Conservation (phyloP, 106 monocot species). For the Acorus gramineus region DNA sequence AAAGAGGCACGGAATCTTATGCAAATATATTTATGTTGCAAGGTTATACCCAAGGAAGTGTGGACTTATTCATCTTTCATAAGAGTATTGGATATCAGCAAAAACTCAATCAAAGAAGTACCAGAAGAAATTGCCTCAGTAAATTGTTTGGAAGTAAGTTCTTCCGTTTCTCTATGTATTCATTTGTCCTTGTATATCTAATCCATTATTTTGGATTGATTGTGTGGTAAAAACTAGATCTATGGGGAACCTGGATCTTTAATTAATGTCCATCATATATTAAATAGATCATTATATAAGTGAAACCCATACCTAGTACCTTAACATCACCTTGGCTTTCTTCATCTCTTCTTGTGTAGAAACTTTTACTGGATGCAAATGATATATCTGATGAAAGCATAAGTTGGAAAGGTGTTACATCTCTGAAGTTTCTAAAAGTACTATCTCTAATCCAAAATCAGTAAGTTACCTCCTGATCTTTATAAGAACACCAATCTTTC, state of each 20-base stretch:
- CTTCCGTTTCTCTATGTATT: neutral
- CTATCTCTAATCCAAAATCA: slow-evolving; percentile 67
- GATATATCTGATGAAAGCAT: slow-evolving; percentile 50
- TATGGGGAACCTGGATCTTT: too few species aligned
- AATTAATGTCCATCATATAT: too few species aligned
- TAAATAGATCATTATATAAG: too few species aligned
- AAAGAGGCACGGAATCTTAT: neutral
- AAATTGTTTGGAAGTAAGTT: slow-evolving; percentile 55
- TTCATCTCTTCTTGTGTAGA: slow-evolving; percentile 37
- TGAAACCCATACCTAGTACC: too few species aligned
- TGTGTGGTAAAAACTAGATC: too few species aligned
- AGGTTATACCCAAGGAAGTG: slow-evolving; percentile 82
- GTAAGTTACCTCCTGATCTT: slow-evolving; percentile 25
- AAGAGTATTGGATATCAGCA: slow-evolving; percentile 63
- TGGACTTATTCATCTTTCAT: slow-evolving; percentile 62
- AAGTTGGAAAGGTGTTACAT: slow-evolving; percentile 76
- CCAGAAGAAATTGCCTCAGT: slow-evolving; percentile 40
- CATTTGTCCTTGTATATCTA: neutral
- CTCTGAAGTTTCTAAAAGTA: slow-evolving; percentile 43
- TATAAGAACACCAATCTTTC: too few species aligned
- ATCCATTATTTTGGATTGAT: neutral
- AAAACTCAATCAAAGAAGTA: slow-evolving; percentile 62
- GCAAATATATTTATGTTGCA: slow-evolving; percentile 8
- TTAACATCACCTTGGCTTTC: neutral
- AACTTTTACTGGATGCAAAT: slow-evolving; percentile 73